Base-by-base conservation (phyloP, 306 rosid species). In the Quercus mongolica region DNA sequence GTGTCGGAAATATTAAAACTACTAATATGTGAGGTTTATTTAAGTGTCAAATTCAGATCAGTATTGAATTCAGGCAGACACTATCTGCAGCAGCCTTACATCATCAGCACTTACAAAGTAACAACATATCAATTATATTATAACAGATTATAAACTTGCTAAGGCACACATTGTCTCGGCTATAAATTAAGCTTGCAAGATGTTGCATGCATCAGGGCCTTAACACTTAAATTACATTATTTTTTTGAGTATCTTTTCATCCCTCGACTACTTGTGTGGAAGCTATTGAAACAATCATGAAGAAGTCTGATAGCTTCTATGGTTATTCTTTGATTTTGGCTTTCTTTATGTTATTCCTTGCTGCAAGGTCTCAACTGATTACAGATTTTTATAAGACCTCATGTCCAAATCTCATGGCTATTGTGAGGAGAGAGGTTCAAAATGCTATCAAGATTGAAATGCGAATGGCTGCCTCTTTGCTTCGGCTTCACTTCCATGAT, bases 401-500 rank as follows among this genome's bases (percentile, higher is more conserved):
- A 2, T 95, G 99, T 79, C 98, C 99, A 13, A 74, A 80, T 14
- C 76, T 95, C 63, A 58, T 56, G 21, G 57, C 56, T 79, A 83
- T 92, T 23, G 92, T 95, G 19, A 86, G 94, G n/a, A 84, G 12
- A 64, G 92, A 85, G 78, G 90, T 92, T 56, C 28, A 20, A 52
- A 89, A 71, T 19, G 98, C 98, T 46, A 17, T 95, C 23, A 83
- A 74, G 74, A 78, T 35, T 52, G 98, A 95, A 76, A 90, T 75
- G 88, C 71, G 99, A 76, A 95, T 92, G 98, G 98, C 88, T 13
- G 99, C 89, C 72, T 95, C 99, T 25, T 84, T 94, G 88, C 79
- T 91, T 81, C 97, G 99, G 13, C 94, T 94, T 72, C 99, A 94
- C 79, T 92, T 94, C 79, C 99, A 94, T 73, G 97, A 94, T 78